Percentiles rank a stretch among this genome's conserved stretches.
These are phyloP conservation scores for Globisporangium radiosum DNA, from an alignment of 352 stramenopile genomes.

Conservation along the genomic window DNA sequence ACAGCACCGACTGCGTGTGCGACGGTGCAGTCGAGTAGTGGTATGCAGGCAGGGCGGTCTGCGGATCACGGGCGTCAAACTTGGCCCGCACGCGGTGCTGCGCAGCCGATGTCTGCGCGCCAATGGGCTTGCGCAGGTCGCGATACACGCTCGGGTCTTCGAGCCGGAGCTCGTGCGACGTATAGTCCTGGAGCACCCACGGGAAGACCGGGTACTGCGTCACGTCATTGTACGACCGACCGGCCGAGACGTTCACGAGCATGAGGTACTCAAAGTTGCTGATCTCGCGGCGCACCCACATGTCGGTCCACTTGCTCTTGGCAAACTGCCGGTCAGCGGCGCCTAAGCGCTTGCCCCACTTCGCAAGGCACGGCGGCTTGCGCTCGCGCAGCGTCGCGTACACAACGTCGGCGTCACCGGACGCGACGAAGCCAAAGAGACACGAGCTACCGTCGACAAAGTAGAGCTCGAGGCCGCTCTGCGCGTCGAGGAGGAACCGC, in stretches of 20 bases:
- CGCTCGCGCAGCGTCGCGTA: constrained; percentile 73
- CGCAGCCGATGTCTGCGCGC: constrained; percentile 66
- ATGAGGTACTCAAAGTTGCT: constrained; percentile 96
- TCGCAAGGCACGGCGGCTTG: constrained; percentile 72
- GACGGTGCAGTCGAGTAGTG: constrained; percentile 73
- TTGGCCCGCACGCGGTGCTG: constrained; percentile 37
- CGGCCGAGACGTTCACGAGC: constrained; percentile 93
- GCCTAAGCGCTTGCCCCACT: constrained; percentile 71
- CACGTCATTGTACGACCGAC: constrained; percentile 95
- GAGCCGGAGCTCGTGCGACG: constrained; percentile 90
- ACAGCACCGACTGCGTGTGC: constrained; percentile 65
- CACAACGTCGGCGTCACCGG: constrained; percentile 66
- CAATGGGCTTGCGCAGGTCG: constrained; percentile 96
- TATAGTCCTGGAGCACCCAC: constrained; percentile 97
- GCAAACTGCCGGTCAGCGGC: constrained; percentile 64
- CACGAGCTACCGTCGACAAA: constrained; percentile 83
- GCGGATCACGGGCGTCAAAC: constrained; percentile 36
- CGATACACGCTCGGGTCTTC: constrained; percentile 91
- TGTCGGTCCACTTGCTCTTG: constrained; percentile 83
- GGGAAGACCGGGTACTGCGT: constrained; percentile 98
- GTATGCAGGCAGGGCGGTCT: constrained; percentile 54
- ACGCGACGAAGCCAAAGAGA: constrained; percentile 59
- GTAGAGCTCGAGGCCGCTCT: constrained; percentile 77
- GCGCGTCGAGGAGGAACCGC: constrained; percentile 62
- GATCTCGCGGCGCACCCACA: constrained; percentile 83